Evolutionary conservation across 768 basidiomycete species (phyloP), one percentile per base, ranked within the genome.

Genomic region (Sutorius australiensis): DNA sequence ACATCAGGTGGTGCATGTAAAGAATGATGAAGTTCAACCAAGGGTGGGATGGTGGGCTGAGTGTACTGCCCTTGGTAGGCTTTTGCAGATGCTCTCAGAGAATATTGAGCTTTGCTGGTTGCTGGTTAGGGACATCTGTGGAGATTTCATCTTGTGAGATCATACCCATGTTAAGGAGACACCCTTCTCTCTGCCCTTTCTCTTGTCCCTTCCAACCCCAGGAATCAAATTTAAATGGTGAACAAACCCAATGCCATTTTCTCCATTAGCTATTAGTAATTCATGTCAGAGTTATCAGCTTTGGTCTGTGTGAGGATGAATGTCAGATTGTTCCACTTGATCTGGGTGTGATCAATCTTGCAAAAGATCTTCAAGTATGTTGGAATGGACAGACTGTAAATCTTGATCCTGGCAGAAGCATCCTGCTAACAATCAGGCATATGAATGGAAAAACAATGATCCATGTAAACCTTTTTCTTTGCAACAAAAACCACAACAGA

Each of bases 61-160:
- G 48, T 77, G 97, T 3, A 72, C 74, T 21, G 80, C 77, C 19
- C 76, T 98, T n/a, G 94, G 98, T 62, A 75, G 74, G 43, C 79
- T 92, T 21, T 66, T 99, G 62, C 75, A 81, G 51, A 81, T 82
- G 30, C 69, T 99, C 6, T 67, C 97, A 32, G 82, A 83, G 57
- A 92, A 86, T 57, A 85, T 99, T 40, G 97, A 98, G 67, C 94
- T 90, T 61, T 93, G 89, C 64, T 98, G 97, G 97, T 61, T 93
- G 89, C 64, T 98, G 97, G 97, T 77, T 99, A 3, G 95, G 97
- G 1, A 93, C 88, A 19, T 98, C 97, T 32, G 76, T 61, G 3
- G 19, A 50, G 9, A 52, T 14, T 32, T 17, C 4, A 2, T 34
- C 43, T 5, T 14, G 14, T n/a, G 36, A 12, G 27, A 27, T 53